These are phyloP conservation scores for Aspergillus taichungensis DNA, from an alignment of 495 filamentous ascomycete genomes.

Conservation along the genomic window DNA sequence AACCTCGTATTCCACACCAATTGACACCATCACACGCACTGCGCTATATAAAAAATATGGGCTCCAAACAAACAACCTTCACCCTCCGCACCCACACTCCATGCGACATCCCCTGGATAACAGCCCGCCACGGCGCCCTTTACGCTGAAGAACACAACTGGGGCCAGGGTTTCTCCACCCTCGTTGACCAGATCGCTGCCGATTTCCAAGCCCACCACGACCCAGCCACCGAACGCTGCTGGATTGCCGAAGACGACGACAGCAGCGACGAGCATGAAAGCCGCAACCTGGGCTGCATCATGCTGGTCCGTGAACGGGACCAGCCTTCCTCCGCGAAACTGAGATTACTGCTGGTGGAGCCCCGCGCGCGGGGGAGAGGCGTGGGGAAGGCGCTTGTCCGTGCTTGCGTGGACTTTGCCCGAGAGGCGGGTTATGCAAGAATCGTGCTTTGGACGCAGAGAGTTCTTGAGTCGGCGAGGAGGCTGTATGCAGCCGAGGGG, in stretches of 20 bases:
- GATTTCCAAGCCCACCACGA: constrained; percentile 23
- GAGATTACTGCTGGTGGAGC: constrained; percentile 21
- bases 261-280: constrained; percentile 18
- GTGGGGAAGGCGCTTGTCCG: constrained; percentile 15
- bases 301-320: constrained; percentile 19
- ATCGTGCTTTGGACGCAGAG: constrained; percentile 23
- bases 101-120: constrained; percentile 22
- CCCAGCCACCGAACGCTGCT: constrained; percentile 16
- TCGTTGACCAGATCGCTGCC: constrained; percentile 13
- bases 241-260: constrained; percentile 23
- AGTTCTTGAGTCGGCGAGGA: constrained; percentile 13
- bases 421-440: constrained; percentile 16
- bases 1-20: too few relatives aligned
- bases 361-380: constrained; percentile 18
- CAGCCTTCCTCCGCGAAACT: constrained; percentile 15
- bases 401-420: constrained; percentile 18
- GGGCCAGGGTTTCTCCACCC: constrained; percentile 14
- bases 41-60: too few relatives aligned
- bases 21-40: too few relatives aligned
- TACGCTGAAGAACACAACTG: constrained; percentile 19
- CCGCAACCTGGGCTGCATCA: constrained; percentile 18
- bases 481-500: constrained; percentile 20
- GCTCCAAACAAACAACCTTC: constrained; percentile 3
- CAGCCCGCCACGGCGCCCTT: constrained; percentile 16
- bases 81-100: constrained; percentile 12